Percentiles rank a stretch among this genome's conserved stretches.
These are phyloP conservation scores for Phytopythium mirpurense DNA, from an alignment of 352 stramenopile genomes.

Conservation along the genomic window DNA sequence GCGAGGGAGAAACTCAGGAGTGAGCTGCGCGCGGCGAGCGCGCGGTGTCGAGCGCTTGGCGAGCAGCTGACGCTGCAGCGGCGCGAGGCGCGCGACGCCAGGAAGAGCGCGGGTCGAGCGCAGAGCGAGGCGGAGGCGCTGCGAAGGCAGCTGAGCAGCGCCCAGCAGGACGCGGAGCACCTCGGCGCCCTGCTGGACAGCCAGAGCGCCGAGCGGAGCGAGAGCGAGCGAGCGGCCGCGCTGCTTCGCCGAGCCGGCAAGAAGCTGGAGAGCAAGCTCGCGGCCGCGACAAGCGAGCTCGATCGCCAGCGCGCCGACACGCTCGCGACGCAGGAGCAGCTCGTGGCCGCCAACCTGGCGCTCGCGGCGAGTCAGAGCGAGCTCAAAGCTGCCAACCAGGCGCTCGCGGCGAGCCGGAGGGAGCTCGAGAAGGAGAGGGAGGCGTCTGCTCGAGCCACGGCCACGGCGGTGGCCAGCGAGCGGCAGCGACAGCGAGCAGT, in stretches of 20 bases:
- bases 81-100: slow-evolving; percentile 17
- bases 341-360: slow-evolving; percentile 27
- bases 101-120: slow-evolving; percentile 29
- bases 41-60: slow-evolving; percentile 16
- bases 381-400: slow-evolving; percentile 11
- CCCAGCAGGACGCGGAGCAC: slow-evolving; percentile 35
- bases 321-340: slow-evolving; percentile 20
- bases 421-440: slow-evolving; percentile 17
- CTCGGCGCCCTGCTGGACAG: slow-evolving; percentile 37
- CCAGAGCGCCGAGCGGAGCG: slow-evolving; percentile 23
- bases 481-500: slow-evolving; percentile 8
- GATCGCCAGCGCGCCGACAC: slow-evolving; percentile 27
- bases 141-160: slow-evolving; percentile 26
- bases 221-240: slow-evolving; percentile 17
- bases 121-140: slow-evolving; percentile 32
- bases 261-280: slow-evolving; percentile 10
- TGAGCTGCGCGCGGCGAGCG: slow-evolving; percentile 18
- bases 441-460: slow-evolving; percentile 13
- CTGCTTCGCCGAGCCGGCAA: slow-evolving; percentile 20
- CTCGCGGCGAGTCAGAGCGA: slow-evolving; percentile 22
- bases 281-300: slow-evolving; percentile 8
- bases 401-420: slow-evolving; percentile 18
- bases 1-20: slow-evolving; percentile 22
- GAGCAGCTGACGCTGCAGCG: slow-evolving; percentile 38
- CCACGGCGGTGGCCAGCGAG: background rate